Base-by-base conservation (phyloP, 2,329 filamentous ascomycete genomes). In the Verticillium tricorpus region DNA sequence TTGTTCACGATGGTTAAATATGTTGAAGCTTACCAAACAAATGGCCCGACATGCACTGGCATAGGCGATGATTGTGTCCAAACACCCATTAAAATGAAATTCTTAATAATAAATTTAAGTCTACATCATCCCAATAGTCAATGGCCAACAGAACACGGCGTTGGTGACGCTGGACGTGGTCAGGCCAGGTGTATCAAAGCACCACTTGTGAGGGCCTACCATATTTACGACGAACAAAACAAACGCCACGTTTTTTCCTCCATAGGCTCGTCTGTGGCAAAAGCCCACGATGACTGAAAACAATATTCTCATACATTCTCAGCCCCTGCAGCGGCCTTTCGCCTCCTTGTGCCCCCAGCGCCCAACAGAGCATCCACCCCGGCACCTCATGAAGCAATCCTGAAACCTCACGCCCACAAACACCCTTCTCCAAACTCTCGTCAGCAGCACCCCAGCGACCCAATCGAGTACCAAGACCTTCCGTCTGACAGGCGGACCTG, bases 311-410 rank as follows among this genome's bases (percentile, higher is more conserved):
- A 22, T 7, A 50, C 9, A 22, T 11, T 12, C 8, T 22, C 8
- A 11, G 7, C 19, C 40, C 19, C 40, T 50, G n/a, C 19, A 22
- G 40, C 40, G 19, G 9, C 40, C 9, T 11, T 22, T 50, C 22
- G 40, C 40, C 40, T 22, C 40, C 5, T 25, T 50, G 40, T 25
- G 40, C 40, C 40, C 40, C 40, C 19, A 12, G 40, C 40, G 19
- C n/a, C 40, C 40, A 50, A 50, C 19, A 50, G 8, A 50, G 9
- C 40, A 22, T 50, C 6, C 19, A 50, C 63, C 64, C 65, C 63
- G 56, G 67, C 65, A 64, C 60, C 61, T 67, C 67, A 67, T 79
- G 76, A 78, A 74, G 75, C 76, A 78, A 68, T 71, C 68, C 72
- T 78, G 76, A 78, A 79, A 79, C 76, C 62, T 58, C 62, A 63